Conservation (phyloP, 2,329 filamentous ascomycete species). For the Hymenoscyphus scutula region DNA sequence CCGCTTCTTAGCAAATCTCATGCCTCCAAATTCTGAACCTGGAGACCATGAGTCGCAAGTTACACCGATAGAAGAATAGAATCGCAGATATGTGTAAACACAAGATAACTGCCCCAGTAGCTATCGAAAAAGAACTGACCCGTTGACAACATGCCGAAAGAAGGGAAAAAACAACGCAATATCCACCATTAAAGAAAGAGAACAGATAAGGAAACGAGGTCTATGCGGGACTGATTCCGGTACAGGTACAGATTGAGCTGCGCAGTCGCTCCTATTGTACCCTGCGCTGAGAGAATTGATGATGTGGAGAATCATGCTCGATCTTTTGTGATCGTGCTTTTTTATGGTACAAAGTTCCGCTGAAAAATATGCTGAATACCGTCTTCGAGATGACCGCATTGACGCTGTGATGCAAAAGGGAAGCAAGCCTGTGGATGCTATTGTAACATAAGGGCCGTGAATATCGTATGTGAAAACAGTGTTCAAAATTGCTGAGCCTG, state of each 20-base stretch:
- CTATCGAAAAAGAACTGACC: constrained; percentile 29
- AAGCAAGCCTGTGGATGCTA: constrained; percentile 32
- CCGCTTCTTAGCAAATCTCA: constrained; percentile 11
- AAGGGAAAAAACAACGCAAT: constrained; percentile 19
- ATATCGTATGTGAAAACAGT: constrained; percentile 37
- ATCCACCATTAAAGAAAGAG: constrained; percentile 24
- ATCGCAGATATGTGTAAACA: constrained; percentile 29
- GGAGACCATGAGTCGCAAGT: constrained; percentile 12
- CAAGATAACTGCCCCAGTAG: constrained; percentile 31
- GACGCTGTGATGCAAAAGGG: constrained; percentile 30
- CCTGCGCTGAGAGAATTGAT: constrained; percentile 33
- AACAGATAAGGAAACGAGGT: constrained; percentile 22
- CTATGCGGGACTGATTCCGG: constrained; percentile 29
- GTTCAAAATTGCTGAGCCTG: constrained; percentile 24
- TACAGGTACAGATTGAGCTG: constrained; percentile 38
- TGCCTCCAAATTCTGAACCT: neutral
- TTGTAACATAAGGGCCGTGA: constrained; percentile 38
- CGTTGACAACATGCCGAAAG: constrained; percentile 24
- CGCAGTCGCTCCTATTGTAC: constrained; percentile 36
- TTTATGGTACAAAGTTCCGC: constrained; percentile 37
- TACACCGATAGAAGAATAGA: constrained; percentile 19
- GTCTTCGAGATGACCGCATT: constrained; percentile 32
- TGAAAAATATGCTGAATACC: constrained; percentile 27
- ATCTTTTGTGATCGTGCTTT: constrained; percentile 34
- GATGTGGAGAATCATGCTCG: constrained; percentile 31